A percentile compares a stretch with the other conserved stretches of the same genome.
Evolutionary conservation across 352 stramenopile species (phyloP).

Genomic region (Globisporangium orthogonon): DNA sequence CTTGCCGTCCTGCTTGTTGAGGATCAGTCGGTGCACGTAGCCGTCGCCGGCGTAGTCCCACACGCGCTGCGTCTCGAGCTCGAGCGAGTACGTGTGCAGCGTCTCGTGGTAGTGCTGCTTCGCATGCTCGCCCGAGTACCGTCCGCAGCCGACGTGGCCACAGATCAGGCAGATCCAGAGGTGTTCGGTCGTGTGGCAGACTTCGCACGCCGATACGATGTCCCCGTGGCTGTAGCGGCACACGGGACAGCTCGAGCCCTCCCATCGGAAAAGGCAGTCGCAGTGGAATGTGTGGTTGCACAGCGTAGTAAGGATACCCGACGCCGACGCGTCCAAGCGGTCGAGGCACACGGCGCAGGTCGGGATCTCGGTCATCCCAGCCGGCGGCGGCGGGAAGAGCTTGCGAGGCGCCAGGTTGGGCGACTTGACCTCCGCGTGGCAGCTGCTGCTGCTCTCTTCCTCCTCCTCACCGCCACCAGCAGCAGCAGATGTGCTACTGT

Average conservation of each 20-base stretch:
- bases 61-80: constrained; percentile 93
- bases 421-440: not conserved
- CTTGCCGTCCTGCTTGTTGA: constrained; percentile 92
- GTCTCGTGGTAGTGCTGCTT: constrained; percentile 93
- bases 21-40: constrained; percentile 82
- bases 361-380: constrained; percentile 83
- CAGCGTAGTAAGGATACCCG: constrained; percentile 93
- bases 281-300: constrained; percentile 99
- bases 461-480: constrained; percentile 11
- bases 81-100: constrained; percentile 93
- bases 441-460: constrained; percentile 8
- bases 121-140: constrained; percentile 93
- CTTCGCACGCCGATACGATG: constrained; percentile 89
- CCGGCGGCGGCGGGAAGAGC: constrained; percentile 52
- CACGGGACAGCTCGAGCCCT: constrained; percentile 94
- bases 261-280: constrained; percentile 92
- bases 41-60: constrained; percentile 94
- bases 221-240: constrained; percentile 95
- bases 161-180: constrained; percentile 97
- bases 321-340: constrained; percentile 76
- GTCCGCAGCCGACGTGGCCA: constrained; percentile 93
- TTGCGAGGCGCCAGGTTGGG: constrained; percentile 13
- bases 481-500: constrained; percentile 12
- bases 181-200: constrained; percentile 91
- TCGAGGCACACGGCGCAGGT: constrained; percentile 92